A percentile compares a stretch with the other conserved stretches of the same genome.
Evolutionary conservation across 2,329 filamentous ascomycete genomes (phyloP).

Genomic region (Hysterium pulicare): DNA sequence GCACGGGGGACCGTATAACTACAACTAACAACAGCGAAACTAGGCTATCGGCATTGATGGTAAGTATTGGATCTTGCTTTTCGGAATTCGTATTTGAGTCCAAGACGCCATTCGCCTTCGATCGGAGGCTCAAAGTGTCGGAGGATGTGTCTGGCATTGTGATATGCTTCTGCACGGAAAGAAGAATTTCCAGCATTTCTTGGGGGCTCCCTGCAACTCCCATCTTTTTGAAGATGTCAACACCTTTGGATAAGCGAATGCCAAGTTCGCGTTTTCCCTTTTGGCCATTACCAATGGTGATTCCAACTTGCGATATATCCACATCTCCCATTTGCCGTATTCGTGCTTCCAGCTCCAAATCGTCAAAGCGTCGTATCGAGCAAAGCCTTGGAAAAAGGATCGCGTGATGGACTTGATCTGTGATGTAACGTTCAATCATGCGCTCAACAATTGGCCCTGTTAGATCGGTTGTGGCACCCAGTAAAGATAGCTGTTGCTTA

Average conservation of each 20-base stretch:
- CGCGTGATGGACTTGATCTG: constrained; percentile 83
- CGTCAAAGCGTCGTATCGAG: constrained; percentile 73
- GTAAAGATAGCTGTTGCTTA: constrained; percentile 86
- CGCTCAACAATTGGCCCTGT: constrained; percentile 90
- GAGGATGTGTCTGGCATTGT: constrained; percentile 55
- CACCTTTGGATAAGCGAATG: constrained; percentile 69
- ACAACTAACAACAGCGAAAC: constrained; percentile 89
- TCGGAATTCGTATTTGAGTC: constrained; percentile 42
- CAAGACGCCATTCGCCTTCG: constrained; percentile 17
- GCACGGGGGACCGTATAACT: constrained; percentile 84
- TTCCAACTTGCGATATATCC: constrained; percentile 91
- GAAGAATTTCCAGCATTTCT: constrained; percentile 79
- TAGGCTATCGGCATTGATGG: constrained; percentile 82
- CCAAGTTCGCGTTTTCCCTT: constrained; percentile 79
- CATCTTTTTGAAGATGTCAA: constrained; percentile 89
- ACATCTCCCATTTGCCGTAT: constrained; percentile 91
- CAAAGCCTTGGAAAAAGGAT: constrained; percentile 81
- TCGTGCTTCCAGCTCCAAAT: constrained; percentile 82
- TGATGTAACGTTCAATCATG: constrained; percentile 90
- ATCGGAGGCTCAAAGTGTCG: constrained; percentile 25
- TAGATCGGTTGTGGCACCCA: constrained; percentile 89
- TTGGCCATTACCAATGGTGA: constrained; percentile 74
- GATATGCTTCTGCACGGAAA: constrained; percentile 78
- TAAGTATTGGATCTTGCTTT: constrained; percentile 55
- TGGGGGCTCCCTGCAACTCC: constrained; percentile 73